Evolutionary conservation across 352 stramenopile species (phyloP).

Genomic region (Pythium coloratum): DNA sequence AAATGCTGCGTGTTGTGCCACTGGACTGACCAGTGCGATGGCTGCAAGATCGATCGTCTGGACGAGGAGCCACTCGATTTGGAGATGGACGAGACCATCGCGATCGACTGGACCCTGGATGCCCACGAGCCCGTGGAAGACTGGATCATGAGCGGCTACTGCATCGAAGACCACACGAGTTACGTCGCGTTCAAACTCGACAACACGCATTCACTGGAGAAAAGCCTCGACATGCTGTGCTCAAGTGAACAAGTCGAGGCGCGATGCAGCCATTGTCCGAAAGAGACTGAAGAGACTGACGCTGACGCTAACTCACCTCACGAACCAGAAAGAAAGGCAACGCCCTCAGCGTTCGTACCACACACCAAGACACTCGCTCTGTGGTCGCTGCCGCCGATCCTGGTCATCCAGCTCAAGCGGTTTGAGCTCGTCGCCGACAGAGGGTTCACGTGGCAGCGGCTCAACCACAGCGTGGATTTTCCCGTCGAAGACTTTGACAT

Average conservation of each 20-base stretch:
- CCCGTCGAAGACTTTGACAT: constrained; percentile 88
- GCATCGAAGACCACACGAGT: constrained; percentile 38
- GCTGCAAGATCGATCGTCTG: constrained; percentile 43
- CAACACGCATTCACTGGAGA: constrained; percentile 35
- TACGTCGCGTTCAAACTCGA: constrained; percentile 35
- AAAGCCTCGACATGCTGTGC: constrained; percentile 52
- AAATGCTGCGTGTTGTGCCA: constrained; percentile 49
- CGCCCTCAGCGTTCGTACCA: constrained; percentile 34
- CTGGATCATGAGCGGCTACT: constrained; percentile 24
- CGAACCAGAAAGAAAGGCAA: background rate
- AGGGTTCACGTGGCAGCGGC: constrained; percentile 73
- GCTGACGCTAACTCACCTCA: constrained; percentile 33
- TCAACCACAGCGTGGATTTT: constrained; percentile 91
- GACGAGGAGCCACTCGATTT: constrained; percentile 37
- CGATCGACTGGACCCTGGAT: constrained; percentile 59
- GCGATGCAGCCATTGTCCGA: constrained; percentile 40
- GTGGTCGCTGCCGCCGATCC: constrained; percentile 54
- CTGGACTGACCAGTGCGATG: constrained; percentile 49
- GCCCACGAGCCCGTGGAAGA: constrained; percentile 20
- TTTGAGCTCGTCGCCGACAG: constrained; percentile 61
- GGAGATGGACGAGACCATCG: constrained; percentile 55
- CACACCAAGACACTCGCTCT: constrained; percentile 57
- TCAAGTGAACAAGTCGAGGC: constrained; percentile 45
- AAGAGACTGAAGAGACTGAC: constrained; percentile 21
- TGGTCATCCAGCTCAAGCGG: constrained; percentile 69